Percentiles rank a stretch among this genome's conserved stretches.
phyloP scores from a whole-genome alignment of 208 protist species.

The Tritrichomonas musculus region DNA sequence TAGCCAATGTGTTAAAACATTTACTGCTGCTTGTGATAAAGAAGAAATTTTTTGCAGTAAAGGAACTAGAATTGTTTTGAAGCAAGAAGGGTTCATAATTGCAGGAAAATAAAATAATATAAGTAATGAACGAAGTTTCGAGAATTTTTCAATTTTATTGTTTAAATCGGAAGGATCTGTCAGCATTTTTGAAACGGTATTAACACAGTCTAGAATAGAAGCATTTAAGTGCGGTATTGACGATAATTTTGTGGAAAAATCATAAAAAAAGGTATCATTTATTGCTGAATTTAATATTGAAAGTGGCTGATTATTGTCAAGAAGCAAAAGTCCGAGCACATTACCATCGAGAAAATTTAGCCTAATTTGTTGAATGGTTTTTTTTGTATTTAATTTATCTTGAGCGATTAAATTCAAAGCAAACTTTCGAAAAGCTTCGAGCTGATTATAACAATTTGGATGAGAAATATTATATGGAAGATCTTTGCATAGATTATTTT shows the following conservation, averaged over 20 bases:
- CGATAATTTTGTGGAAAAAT: not conserved
- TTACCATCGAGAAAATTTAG: not conserved
- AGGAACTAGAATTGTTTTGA: no score
- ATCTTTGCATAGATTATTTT: not conserved
- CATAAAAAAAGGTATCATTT: not conserved
- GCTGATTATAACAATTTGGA: not conserved
- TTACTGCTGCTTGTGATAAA: not conserved
- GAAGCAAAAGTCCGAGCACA: not conserved
- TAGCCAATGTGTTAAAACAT: not conserved
- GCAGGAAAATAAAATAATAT: not conserved
- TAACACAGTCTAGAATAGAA: not conserved
- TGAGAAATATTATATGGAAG: not conserved
- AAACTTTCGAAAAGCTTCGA: not conserved
- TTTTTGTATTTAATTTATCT: not conserved
- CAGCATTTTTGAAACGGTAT: not conserved
- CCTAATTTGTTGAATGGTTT: not conserved
- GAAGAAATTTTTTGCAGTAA: no score
- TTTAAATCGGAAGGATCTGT: no score
- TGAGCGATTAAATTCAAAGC: not conserved
- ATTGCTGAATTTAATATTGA: not conserved
- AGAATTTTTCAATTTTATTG: not conserved
- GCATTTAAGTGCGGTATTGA: not conserved
- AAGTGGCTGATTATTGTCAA: not conserved
- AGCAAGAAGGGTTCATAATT: not conserved
- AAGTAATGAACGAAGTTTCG: not conserved